A percentile compares a stretch with the other conserved stretches of the same genome.
Evolutionary conservation across 2,329 filamentous ascomycete genomes (phyloP).

Genomic region (Fusarium udum): DNA sequence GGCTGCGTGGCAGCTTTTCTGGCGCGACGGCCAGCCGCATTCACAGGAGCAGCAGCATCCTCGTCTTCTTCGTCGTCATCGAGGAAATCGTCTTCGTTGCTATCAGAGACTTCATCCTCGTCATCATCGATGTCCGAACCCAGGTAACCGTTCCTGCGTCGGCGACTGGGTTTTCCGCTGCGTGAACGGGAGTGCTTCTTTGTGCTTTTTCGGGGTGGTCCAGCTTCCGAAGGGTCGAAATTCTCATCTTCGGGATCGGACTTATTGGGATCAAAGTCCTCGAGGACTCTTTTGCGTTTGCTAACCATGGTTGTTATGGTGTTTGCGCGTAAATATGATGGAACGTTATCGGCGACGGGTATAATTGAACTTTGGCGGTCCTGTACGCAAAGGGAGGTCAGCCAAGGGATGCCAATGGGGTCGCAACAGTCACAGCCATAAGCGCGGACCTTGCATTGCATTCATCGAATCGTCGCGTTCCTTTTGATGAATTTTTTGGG

Average conservation of each 20-base stretch:
- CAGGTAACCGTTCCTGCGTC: constrained; percentile 57
- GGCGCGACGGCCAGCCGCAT: constrained; percentile 59
- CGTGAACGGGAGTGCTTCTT: constrained; percentile 56
- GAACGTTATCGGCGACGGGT: constrained; percentile 13
- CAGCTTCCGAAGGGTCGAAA: constrained; percentile 65
- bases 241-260: constrained; percentile 74
- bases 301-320: constrained; percentile 43
- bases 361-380: constrained; percentile 21
- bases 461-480: neutral
- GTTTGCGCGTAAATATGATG: neutral
- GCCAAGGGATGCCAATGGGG: constrained; percentile 17
- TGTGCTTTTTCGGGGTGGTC: constrained; percentile 51
- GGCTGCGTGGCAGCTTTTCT: constrained; percentile 58
- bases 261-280: constrained; percentile 72
- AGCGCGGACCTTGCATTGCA: neutral
- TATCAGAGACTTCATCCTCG: constrained; percentile 65
- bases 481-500: neutral
- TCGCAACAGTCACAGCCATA: neutral
- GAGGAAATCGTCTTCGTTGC: constrained; percentile 60
- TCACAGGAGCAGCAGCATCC: constrained; percentile 54
- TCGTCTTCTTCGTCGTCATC: constrained; percentile 59
- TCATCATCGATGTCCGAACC: constrained; percentile 70
- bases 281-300: constrained; percentile 67
- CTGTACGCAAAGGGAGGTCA: constrained; percentile 31
- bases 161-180: constrained; percentile 47